Conservation (phyloP, 225 moss, liverwort and hornwort species). For the Sphagnum contortum region DNA sequence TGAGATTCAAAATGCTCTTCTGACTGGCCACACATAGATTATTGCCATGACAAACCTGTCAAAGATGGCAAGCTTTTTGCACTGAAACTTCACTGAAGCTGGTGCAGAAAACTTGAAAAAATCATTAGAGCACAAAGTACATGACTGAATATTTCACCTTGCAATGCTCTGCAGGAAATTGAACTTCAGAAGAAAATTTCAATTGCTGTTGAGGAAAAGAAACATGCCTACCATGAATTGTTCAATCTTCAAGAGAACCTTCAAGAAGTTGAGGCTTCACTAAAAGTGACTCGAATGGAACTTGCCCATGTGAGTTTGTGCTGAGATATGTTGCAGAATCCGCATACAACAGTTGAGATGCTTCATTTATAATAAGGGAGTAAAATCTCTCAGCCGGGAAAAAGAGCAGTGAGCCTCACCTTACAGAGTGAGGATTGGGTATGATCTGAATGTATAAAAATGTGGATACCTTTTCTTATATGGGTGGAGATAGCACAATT, state of each 20-base stretch:
- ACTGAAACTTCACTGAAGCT: background rate
- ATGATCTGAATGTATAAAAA: background rate
- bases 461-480: background rate
- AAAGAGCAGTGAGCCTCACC: too few species aligned
- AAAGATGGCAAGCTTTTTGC: background rate
- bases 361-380: background rate
- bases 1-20: background rate
- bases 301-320: slow-evolving; percentile 15
- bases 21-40: background rate
- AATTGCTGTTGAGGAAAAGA: slow-evolving; percentile 19
- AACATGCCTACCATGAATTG: slow-evolving; percentile 14
- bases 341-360: background rate
- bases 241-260: slow-evolving; percentile 30
- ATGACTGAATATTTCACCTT: too few species aligned
- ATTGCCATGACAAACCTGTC: background rate
- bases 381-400: background rate
- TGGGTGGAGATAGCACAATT: too few species aligned
- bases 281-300: slow-evolving; percentile 9
- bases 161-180: slow-evolving; percentile 14
- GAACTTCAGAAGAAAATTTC: slow-evolving; percentile 28
- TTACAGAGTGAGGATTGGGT: background rate
- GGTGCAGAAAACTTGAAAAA: too few species aligned
- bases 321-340: too few species aligned
- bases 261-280: slow-evolving; percentile 17
- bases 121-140: too few species aligned